A percentile compares a stretch with the other conserved stretches of the same genome.
Evolutionary conservation across 805 yeast genomes (phyloP).

Genomic region (Kodamaea kakaduensis): DNA sequence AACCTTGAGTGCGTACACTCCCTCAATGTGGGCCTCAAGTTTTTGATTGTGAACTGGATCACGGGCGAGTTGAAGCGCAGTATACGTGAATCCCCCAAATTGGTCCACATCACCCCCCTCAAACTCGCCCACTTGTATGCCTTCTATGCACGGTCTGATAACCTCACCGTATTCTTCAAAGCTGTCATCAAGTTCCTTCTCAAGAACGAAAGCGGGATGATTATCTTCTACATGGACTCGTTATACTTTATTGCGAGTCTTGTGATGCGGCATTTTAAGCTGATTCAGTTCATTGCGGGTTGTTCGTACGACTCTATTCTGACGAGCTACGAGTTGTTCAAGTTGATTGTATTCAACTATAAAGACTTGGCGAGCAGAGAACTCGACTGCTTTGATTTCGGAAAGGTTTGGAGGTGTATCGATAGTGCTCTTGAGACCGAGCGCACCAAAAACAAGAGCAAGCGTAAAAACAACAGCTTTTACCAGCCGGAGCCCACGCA

Average conservation of each 20-base stretch:
- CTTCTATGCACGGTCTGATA: constrained; percentile 37
- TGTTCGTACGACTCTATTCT: constrained; percentile 21
- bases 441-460: background rate
- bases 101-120: constrained; percentile 32
- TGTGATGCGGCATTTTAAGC: constrained; percentile 28
- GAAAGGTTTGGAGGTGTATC: constrained; percentile 34
- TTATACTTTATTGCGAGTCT: constrained; percentile 31
- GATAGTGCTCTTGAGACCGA: constrained; percentile 12
- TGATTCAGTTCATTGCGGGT: constrained; percentile 33
- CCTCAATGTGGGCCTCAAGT: constrained; percentile 41
- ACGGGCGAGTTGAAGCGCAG: constrained; percentile 39
- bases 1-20: constrained; percentile 12
- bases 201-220: constrained; percentile 37
- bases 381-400: constrained; percentile 29
- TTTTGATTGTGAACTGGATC: constrained; percentile 46
- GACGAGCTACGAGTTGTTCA: constrained; percentile 34
- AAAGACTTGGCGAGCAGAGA: constrained; percentile 34
- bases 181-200: constrained; percentile 30
- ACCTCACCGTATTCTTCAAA: constrained; percentile 38
- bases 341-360: constrained; percentile 29
- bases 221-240: constrained; percentile 41
- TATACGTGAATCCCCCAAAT: constrained; percentile 30
- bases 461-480: constrained; percentile 12
- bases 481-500: too few species aligned
- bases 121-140: constrained; percentile 29